A percentile compares a stretch with the other conserved stretches of the same genome.
phyloP scores from a whole-genome alignment of 2,329 filamentous ascomycete genomes.

The Phyllosticta citribraziliensis region DNA sequence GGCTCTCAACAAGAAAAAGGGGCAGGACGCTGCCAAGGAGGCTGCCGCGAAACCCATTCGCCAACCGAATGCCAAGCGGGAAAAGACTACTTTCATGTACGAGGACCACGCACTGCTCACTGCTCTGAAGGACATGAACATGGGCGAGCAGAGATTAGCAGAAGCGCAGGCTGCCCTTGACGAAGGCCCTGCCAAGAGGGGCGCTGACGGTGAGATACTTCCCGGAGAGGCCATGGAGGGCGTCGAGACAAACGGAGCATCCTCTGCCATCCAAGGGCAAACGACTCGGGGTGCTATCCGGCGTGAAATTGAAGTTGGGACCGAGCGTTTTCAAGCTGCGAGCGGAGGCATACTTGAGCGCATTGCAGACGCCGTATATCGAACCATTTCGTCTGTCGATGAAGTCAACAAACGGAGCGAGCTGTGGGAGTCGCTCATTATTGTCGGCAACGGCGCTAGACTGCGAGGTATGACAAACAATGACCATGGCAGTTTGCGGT shows the following conservation, averaged over 20 bases:
- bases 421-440: conserved; percentile 85
- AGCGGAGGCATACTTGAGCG: conserved; percentile 65
- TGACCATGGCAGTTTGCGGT: conserved; percentile 22
- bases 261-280: conserved; percentile 2
- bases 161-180: conserved; percentile 45
- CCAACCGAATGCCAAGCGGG: conserved; percentile 63
- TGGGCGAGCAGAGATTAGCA: conserved; percentile 36
- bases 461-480: conserved; percentile 41
- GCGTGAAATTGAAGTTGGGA: conserved; percentile 64
- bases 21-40: conserved; percentile 39
- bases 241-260: conserved; percentile 20
- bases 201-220: conserved; percentile 21
- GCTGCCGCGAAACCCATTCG: conserved; percentile 51
- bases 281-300: conserved; percentile 25
- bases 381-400: conserved; percentile 70
- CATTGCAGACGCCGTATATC: conserved; percentile 75
- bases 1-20: conserved; percentile 48
- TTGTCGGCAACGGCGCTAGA: conserved; percentile 78
- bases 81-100: conserved; percentile 61
- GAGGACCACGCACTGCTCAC: conserved; percentile 54
- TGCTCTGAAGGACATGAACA: conserved; percentile 42
- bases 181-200: conserved; percentile 33
- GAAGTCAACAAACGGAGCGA: conserved; percentile 76
- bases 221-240: conserved; percentile 19
- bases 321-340: conserved; percentile 59